phyloP scores from a whole-genome alignment of 768 basidiomycete genomes.

The Lactifluus pinguis region DNA sequence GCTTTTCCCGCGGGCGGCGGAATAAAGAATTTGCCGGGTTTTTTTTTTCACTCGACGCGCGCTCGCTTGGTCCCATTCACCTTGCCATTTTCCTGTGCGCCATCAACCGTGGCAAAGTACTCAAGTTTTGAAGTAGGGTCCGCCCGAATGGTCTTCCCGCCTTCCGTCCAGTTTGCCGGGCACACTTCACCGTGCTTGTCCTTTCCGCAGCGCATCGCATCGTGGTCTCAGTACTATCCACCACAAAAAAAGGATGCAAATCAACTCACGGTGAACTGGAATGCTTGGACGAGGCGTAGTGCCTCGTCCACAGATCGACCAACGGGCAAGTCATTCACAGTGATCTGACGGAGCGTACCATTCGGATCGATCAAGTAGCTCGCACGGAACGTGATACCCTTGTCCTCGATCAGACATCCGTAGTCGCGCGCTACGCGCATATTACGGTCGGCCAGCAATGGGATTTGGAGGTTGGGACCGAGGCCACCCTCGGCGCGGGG shows the following conservation, averaged over 20 bases:
- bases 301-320: constrained; percentile 96
- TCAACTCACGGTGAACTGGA: constrained; percentile 72
- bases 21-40: not conserved
- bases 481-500: constrained; percentile 82
- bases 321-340: constrained; percentile 87
- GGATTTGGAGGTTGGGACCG: constrained; percentile 79
- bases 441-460: constrained; percentile 70
- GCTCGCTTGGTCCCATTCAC: constrained; percentile 49
- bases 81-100: constrained; percentile 23
- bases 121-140: constrained; percentile 65
- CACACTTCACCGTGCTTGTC: constrained; percentile 90
- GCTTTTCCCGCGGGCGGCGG: not conserved
- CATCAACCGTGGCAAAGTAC: constrained; percentile 45
- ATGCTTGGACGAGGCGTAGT: constrained; percentile 81
- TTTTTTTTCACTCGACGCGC: constrained; percentile 37
- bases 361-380: constrained; percentile 83
- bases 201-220: constrained; percentile 28
- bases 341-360: constrained; percentile 66
- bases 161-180: constrained; percentile 84
- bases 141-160: constrained; percentile 73
- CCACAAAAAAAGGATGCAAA: not conserved
- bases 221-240: not conserved
- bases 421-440: constrained; percentile 80
- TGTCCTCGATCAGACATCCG: constrained; percentile 80
- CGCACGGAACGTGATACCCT: constrained; percentile 81